phyloP scores from a whole-genome alignment of 164 flowering plant genomes.

The Magnolia changhungtana region DNA sequence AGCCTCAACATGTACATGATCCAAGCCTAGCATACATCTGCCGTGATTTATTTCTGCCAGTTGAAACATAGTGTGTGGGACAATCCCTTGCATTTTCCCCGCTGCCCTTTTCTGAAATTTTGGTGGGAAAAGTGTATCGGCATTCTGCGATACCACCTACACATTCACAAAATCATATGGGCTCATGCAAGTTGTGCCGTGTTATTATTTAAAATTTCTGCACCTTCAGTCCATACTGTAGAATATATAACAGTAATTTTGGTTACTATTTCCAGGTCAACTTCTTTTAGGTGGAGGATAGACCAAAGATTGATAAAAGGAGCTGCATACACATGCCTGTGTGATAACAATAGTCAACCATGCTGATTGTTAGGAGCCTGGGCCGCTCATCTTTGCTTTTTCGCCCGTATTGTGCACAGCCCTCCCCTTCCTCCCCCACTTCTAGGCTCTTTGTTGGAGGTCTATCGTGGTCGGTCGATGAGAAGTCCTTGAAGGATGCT shows the following conservation, averaged over 20 bases:
- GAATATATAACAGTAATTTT: not conserved
- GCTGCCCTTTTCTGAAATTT: too few species aligned
- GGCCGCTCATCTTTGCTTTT: slow-evolving; percentile 1
- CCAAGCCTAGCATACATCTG: too few species aligned
- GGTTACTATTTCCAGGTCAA: not conserved
- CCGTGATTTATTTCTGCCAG: not conserved
- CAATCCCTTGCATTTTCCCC: too few species aligned
- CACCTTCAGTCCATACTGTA: not conserved
- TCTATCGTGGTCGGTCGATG: slow-evolving; percentile 80
- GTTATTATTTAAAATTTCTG: too few species aligned
- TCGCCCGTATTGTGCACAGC: slow-evolving; percentile 33
- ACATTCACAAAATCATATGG: not conserved
- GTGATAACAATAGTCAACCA: not conserved
- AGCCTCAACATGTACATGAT: too few species aligned
- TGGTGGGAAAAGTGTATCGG: too few species aligned
- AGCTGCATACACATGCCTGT: not conserved
- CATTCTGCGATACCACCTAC: too few species aligned
- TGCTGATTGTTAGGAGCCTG: slow-evolving; percentile 1
- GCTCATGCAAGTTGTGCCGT: not conserved
- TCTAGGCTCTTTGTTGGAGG: slow-evolving; percentile 80
- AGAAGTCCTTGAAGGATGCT: slow-evolving; percentile 74
- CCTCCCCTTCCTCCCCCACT: slow-evolving; percentile 29
- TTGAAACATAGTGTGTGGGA: not conserved
- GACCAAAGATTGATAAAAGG: not conserved
- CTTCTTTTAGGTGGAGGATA: not conserved